Conservation (phyloP, 805 yeast species). For the Komagataella ulmi region DNA sequence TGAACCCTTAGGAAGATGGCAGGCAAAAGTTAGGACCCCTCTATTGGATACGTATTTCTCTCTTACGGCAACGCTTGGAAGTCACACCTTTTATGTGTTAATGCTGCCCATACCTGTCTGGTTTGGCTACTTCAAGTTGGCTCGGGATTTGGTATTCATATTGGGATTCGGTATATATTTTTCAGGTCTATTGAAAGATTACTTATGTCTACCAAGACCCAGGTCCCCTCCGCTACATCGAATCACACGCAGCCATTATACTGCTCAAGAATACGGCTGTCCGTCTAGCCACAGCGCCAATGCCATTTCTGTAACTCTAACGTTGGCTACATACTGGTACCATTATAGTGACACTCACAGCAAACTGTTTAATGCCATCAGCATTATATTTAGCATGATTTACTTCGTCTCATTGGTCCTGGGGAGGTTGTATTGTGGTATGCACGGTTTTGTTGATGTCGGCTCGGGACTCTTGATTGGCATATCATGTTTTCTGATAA, state of each 20-base stretch:
- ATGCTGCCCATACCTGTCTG: conserved; percentile 79
- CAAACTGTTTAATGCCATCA: conserved; percentile 1
- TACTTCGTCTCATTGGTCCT: conserved; percentile 55
- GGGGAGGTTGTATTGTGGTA: conserved; percentile 90
- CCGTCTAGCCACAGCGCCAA: conserved; percentile 94
- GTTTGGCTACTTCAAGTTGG: conserved; percentile 49
- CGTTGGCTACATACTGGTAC: conserved; percentile 19
- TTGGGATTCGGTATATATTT: conserved; percentile 60
- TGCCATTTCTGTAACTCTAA: conserved; percentile 69
- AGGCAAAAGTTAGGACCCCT: conserved; percentile 32
- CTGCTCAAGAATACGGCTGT: conserved; percentile 88
- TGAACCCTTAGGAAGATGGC: conserved; percentile 40
- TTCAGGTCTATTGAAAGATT: conserved; percentile 72
- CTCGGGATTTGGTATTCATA: conserved; percentile 47
- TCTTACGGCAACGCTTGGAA: conserved; percentile 78
- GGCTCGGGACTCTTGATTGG: conserved; percentile 58
- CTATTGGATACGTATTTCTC: conserved; percentile 65
- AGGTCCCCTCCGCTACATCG: conserved; percentile 83
- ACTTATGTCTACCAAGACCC: conserved; percentile 84
- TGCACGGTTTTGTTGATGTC: conserved; percentile 89
- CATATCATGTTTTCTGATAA: conserved; percentile 27
- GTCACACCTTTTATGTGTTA: conserved; percentile 87
- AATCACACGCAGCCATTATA: conserved; percentile 81
- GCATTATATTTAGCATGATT: conserved; percentile 14
- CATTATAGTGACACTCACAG: neutral